phyloP scores from a whole-genome alignment of 805 yeast species.

The Lipomyces chichibuensis region DNA sequence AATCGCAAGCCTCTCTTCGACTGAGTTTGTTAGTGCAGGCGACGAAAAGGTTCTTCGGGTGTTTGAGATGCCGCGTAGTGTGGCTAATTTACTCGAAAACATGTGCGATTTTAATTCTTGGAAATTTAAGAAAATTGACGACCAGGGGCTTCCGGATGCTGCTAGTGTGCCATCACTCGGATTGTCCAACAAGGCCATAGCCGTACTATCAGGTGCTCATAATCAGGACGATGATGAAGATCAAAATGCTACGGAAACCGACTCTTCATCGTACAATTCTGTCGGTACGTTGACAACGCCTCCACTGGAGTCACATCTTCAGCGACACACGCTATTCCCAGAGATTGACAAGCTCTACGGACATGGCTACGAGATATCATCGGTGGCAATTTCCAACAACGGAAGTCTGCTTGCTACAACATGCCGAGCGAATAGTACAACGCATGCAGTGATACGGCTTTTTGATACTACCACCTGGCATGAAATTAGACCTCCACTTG shows the following conservation, averaged over 20 bases:
- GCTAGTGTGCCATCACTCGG: conserved; percentile 94
- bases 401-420: conserved; percentile 76
- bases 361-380: conserved; percentile 91
- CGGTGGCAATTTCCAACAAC: conserved; percentile 71
- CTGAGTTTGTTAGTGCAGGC: conserved; percentile 86
- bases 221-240: conserved; percentile 38
- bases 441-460: conserved; percentile 83
- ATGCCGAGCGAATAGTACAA: conserved; percentile 81
- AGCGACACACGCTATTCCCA: conserved; percentile 91
- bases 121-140: conserved; percentile 14
- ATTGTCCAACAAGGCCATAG: conserved; percentile 83
- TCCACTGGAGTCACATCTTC: conserved; percentile 89
- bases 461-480: conserved; percentile 66
- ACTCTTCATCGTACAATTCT: conserved; percentile 48
- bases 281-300: conserved; percentile 56
- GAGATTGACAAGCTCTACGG: conserved; percentile 94
- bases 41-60: conserved; percentile 92
- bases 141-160: conserved; percentile 63
- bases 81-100: conserved; percentile 61
- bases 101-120: conserved; percentile 52
- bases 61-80: conserved; percentile 83
- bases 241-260: conserved; percentile 42
- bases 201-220: conserved; percentile 49
- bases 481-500: conserved; percentile 55
- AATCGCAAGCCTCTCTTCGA: conserved; percentile 59